Conservation (phyloP, 1,284 basidiomycete species). For the Moesziomyces sp. region DNA sequence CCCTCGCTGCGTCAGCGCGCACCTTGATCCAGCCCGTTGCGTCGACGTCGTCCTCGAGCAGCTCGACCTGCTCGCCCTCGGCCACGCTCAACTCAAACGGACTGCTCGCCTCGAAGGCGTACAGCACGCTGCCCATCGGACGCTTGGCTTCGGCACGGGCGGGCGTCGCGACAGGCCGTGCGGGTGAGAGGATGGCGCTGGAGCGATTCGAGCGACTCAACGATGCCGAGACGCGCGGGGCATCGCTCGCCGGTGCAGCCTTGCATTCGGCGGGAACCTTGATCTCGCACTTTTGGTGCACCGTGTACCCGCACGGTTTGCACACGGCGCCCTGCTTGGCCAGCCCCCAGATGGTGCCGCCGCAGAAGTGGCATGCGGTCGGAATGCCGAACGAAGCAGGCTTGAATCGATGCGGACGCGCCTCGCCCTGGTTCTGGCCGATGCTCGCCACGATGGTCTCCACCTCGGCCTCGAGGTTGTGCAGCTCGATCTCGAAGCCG, state of each 20-base stretch:
- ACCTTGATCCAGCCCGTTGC: conserved; percentile 54
- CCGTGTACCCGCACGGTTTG: conserved; percentile 57
- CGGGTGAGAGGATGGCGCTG: conserved; percentile 6
- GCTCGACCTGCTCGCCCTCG: conserved; percentile 43
- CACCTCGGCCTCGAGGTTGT: conserved; percentile 40
- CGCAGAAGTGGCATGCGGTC: conserved; percentile 52
- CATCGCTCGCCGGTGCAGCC: conserved; percentile 18
- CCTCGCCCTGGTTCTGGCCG: conserved; percentile 46
- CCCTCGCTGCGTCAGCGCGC: conserved; percentile 4
- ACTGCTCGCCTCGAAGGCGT: conserved; percentile 48
- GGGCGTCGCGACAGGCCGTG: too few species aligned
- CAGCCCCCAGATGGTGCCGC: conserved; percentile 53
- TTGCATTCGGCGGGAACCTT: conserved; percentile 57
- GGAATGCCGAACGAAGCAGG: conserved; percentile 54
- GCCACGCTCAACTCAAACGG: conserved; percentile 50
- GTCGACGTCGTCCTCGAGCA: conserved; percentile 53
- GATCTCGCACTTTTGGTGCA: conserved; percentile 58
- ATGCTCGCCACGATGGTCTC: conserved; percentile 37
- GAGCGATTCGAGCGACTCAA: conserved; percentile 15
- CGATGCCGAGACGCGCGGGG: conserved; percentile 1
- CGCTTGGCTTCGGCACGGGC: too few species aligned
- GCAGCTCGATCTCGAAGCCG: conserved; percentile 39
- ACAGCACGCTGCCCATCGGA: conserved; percentile 29
- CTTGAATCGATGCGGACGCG: conserved; percentile 55
- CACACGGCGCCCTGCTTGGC: conserved; percentile 51